Evolutionary conservation across 2,329 filamentous ascomycete species (phyloP).

Genomic region (Xylariaceae sp.): DNA sequence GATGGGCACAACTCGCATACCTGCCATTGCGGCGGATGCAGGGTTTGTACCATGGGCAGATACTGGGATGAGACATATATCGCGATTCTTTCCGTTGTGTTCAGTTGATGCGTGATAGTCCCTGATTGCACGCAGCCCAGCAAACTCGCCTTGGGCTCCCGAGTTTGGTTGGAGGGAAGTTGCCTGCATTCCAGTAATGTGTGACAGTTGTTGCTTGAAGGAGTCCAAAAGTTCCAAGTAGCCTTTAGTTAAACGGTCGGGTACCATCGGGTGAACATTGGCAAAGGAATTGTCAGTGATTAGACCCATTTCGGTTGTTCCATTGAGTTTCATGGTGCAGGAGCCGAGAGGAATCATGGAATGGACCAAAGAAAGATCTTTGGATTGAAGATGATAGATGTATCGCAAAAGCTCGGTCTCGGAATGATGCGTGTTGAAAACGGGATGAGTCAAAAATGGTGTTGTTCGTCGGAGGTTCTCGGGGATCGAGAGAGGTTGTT

Average conservation of each 20-base stretch:
- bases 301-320: slow-evolving; percentile 88
- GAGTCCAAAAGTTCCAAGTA: slow-evolving; percentile 69
- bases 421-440: slow-evolving; percentile 93
- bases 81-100: slow-evolving; percentile 66
- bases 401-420: slow-evolving; percentile 94
- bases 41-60: slow-evolving; percentile 97
- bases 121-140: slow-evolving; percentile 83
- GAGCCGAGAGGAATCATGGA: slow-evolving; percentile 98
- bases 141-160: slow-evolving; percentile 92
- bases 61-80: slow-evolving; percentile 91
- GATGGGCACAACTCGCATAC: slow-evolving; percentile 88
- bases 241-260: slow-evolving; percentile 60
- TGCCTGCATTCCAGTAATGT: slow-evolving; percentile 87
- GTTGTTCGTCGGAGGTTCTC: slow-evolving; percentile 67
- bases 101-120: slow-evolving; percentile 71
- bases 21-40: slow-evolving; percentile 91
- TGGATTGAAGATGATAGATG: slow-evolving; percentile 89
- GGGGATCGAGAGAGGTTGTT: slow-evolving; percentile 47
- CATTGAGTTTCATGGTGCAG: slow-evolving; percentile 98
- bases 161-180: slow-evolving; percentile 93
- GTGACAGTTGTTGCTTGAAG: slow-evolving; percentile 71
- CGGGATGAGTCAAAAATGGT: slow-evolving; percentile 78
- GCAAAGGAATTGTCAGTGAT: slow-evolving; percentile 75
- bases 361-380: slow-evolving; percentile 89
- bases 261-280: slow-evolving; percentile 78